phyloP scores from a whole-genome alignment of 1,284 basidiomycete genomes.

The Microbotryomycetes sp. region DNA sequence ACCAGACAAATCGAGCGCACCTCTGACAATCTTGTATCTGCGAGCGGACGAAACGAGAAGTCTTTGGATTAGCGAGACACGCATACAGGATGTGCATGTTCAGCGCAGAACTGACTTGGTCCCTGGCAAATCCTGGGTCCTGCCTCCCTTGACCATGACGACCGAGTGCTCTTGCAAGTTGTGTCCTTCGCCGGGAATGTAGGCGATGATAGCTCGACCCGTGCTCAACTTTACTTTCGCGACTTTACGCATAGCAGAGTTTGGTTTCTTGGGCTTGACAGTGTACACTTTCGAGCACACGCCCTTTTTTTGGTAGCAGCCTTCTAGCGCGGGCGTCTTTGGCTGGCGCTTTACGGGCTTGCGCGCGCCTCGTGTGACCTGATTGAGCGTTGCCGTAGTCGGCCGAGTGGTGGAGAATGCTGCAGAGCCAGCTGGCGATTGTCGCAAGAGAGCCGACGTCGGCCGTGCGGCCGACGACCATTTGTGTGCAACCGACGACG shows the following conservation, averaged over 20 bases:
- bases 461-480: background rate
- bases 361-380: conserved; percentile 40
- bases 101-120: conserved; percentile 60
- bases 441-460: background rate
- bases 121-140: conserved; percentile 95
- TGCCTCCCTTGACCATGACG: conserved; percentile 84
- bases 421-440: background rate
- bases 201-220: conserved; percentile 83
- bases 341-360: conserved; percentile 51
- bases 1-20: conserved; percentile 82
- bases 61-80: background rate
- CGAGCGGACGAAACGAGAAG: background rate
- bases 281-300: conserved; percentile 79
- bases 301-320: conserved; percentile 77
- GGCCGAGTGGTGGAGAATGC: conserved; percentile 28
- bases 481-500: background rate
- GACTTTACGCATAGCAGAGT: conserved; percentile 96
- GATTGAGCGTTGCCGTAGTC: conserved; percentile 31
- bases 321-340: conserved; percentile 62
- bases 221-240: conserved; percentile 87
- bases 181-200: conserved; percentile 96
- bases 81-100: background rate
- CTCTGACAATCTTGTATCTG: conserved; percentile 93
- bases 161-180: conserved; percentile 94
- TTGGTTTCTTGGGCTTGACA: conserved; percentile 93